Base-by-base conservation (phyloP, 2,329 filamentous ascomycete genomes). In the Cladophialophora psammophila region DNA sequence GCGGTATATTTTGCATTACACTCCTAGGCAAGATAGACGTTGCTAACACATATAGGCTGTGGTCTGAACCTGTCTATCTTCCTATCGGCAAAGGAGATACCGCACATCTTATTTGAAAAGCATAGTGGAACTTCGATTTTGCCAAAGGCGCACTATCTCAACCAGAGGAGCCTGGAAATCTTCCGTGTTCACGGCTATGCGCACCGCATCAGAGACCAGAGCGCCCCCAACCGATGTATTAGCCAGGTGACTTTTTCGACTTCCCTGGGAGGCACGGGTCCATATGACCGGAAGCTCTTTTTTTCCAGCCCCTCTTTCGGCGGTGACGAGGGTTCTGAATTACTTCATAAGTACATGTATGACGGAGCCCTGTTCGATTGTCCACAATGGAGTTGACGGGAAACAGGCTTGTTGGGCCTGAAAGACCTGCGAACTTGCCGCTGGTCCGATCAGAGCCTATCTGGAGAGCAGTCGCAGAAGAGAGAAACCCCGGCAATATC, bases 401-500 rank as follows among this genome's bases (percentile, higher is more conserved):
- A n/a, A 13, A 10, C 26, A 59, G 55, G 32, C 55, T 18, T 7
- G 63, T 57, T 34, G 54, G 31, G 32, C 18, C 63, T 26, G 42
- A 50, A 32, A 20, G 36, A 31, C 55, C 63, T 13, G 35, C 42
- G n/a, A 65, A 65, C 31, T 35, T 65, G 12, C 63, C 63, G 9
- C 63, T 60, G 8, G 76, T 79, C 15, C 72, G 76, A 9, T 63
- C 77, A n/a, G 77, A 80, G 68, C 77, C 77, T 12, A 73, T 79
- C 31, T 66, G 78, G 36, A 67, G 68, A 31, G 57, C 66, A 34
- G 64, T 73, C n/a, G 77, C 77, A 12, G 60, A 63, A 26, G 73
- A 75, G 62, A 67, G 77, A 35, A 78, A 76, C 65, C 74, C 76
- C 1, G 53, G 67, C 1, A 75, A 73, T 5, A 45, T 65, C 18